Conservation (phyloP, 1,284 basidiomycete genomes). For the Volvariella volvacea region DNA sequence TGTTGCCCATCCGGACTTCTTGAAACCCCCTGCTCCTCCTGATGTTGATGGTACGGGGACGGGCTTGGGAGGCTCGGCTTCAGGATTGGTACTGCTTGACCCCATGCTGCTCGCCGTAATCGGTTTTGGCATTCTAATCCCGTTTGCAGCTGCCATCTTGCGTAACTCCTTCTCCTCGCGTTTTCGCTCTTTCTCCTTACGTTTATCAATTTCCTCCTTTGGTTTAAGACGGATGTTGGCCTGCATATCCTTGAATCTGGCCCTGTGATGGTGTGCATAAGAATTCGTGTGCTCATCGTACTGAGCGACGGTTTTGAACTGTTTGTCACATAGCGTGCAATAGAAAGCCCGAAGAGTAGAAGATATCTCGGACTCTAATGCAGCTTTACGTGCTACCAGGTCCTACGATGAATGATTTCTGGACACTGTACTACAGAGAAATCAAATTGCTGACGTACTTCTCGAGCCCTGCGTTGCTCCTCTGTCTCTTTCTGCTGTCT, state of each 20-base stretch:
- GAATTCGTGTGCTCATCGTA: conserved; percentile 84
- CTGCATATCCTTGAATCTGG: conserved; percentile 72
- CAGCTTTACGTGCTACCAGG: conserved; percentile 55
- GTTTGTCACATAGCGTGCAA: conserved; percentile 76
- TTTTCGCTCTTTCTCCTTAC: conserved; percentile 77
- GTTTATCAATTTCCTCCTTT: conserved; percentile 58
- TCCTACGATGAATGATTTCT: conserved; percentile 36
- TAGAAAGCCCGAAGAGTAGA: conserved; percentile 68
- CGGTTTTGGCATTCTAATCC: conserved; percentile 62
- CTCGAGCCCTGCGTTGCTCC: conserved; percentile 62
- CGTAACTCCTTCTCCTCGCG: conserved; percentile 75
- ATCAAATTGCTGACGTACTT: conserved; percentile 48
- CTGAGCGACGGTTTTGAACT: conserved; percentile 75
- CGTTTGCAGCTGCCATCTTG: conserved; percentile 72
- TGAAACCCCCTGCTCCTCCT: conserved; percentile 27
- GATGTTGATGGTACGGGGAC: conserved; percentile 6
- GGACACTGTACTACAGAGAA: no score
- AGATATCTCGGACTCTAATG: conserved; percentile 60
- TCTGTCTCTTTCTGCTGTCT: conserved; percentile 71
- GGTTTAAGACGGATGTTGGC: conserved; percentile 51
- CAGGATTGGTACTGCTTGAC: conserved; percentile 9
- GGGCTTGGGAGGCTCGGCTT: conserved; percentile 11
- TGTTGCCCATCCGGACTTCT: conserved; percentile 57
- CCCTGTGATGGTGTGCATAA: conserved; percentile 78
- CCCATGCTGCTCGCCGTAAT: conserved; percentile 14